Evolutionary conservation across 176 grass and related monocot genomes (phyloP).

Genomic region (Bonia amplexicaulis): DNA sequence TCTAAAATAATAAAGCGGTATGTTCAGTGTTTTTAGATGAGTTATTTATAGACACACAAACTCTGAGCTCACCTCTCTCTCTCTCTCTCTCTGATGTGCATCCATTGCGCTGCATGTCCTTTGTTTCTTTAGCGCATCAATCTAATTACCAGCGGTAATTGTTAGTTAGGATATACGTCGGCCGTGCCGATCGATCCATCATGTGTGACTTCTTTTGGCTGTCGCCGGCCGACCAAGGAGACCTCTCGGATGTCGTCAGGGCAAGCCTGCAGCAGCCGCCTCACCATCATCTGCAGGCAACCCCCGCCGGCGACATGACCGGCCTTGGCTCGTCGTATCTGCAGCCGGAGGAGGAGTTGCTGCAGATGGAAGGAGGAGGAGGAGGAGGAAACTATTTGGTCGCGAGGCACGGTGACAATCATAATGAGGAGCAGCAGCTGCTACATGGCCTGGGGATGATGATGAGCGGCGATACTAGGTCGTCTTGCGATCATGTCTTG

Average conservation of each 20-base stretch:
- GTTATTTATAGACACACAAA: too few relatives aligned
- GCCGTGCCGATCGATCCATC: background rate
- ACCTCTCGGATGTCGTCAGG: constrained; percentile 61
- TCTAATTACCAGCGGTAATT: too few relatives aligned
- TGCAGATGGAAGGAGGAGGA: background rate
- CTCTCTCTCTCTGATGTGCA: background rate
- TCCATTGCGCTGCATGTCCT: background rate
- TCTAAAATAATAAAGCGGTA: too few relatives aligned
- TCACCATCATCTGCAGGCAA: background rate
- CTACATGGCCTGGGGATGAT: background rate
- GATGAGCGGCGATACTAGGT: background rate
- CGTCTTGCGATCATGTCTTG: background rate
- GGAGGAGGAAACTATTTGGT: background rate
- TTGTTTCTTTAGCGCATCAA: too few relatives aligned
- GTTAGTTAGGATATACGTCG: too few relatives aligned
- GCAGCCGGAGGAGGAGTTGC: background rate
- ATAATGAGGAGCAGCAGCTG: background rate
- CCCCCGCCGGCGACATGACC: background rate
- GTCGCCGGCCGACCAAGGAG: constrained; percentile 57
- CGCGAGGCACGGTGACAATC: background rate
- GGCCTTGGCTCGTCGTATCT: background rate
- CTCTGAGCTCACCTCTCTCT: background rate
- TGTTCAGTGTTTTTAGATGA: too few relatives aligned
- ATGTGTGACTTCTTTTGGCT: constrained; percentile 90
- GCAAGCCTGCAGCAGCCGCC: constrained; percentile 25